These are phyloP conservation scores for Dissophora globulifera DNA, from an alignment of 192 early-diverging fungal species.

Conservation along the genomic window DNA sequence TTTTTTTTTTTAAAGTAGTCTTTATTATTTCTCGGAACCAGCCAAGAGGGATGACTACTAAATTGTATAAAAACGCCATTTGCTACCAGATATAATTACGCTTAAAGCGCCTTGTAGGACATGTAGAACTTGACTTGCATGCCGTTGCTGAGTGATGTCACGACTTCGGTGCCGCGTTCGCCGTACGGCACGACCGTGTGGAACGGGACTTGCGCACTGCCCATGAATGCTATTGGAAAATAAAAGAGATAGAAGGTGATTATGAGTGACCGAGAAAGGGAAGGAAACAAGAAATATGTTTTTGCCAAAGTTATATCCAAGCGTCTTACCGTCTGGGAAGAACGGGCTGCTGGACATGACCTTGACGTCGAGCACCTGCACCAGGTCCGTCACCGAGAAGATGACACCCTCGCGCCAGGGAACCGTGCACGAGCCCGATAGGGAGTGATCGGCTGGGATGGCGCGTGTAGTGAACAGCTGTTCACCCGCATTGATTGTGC, in stretches of 20 bases:
- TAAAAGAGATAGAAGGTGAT: too few relatives aligned
- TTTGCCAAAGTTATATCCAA: too few relatives aligned
- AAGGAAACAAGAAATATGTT: too few relatives aligned
- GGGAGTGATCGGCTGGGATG: constrained; percentile 10
- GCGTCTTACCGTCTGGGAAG: constrained; percentile 28
- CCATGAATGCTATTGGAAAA: constrained; percentile 33
- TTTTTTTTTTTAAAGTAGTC: too few relatives aligned
- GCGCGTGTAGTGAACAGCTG: constrained; percentile 29
- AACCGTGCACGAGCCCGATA: constrained; percentile 23
- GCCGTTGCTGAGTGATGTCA: neutral
- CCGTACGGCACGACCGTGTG: constrained; percentile 34
- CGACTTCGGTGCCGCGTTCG: constrained; percentile 37
- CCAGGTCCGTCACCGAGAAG: constrained; percentile 25
- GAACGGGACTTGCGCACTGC: constrained; percentile 21
- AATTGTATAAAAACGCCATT: neutral
- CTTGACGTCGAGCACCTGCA: constrained; percentile 27
- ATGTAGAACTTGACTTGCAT: constrained; percentile 38
- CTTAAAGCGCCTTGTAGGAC: constrained; percentile 39
- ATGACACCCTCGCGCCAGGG: constrained; percentile 46
- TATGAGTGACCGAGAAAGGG: too few relatives aligned
- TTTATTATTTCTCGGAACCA: too few relatives aligned
- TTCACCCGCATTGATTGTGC: constrained; percentile 24
- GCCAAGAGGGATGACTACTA: too few relatives aligned
- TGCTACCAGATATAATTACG: neutral
- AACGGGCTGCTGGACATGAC: constrained; percentile 38